Percentiles rank a stretch among this genome's conserved stretches.
Evolutionary conservation across 768 basidiomycete species (phyloP).

Genomic region (Tephrocybe rancida): DNA sequence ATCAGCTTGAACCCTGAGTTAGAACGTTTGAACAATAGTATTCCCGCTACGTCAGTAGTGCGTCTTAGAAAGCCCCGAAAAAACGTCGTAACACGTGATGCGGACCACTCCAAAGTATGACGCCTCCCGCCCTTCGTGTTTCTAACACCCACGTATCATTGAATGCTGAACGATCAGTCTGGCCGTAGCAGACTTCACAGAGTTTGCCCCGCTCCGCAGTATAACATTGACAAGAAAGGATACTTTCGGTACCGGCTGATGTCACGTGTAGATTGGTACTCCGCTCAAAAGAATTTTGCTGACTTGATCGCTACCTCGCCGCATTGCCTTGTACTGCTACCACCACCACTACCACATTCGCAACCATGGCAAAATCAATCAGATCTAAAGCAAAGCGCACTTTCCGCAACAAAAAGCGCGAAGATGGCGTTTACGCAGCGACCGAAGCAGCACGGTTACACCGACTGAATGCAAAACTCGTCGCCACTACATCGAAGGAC

Average conservation of each 20-base stretch:
- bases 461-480: conserved; percentile 70
- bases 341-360: conserved; percentile 11
- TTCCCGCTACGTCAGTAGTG: too few species aligned
- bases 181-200: too few species aligned
- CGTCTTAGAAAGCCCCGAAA: too few species aligned
- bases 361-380: conserved; percentile 78
- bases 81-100: too few species aligned
- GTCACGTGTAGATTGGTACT: conserved; percentile 12
- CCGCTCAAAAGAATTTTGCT: conserved; percentile 15
- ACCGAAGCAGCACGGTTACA: conserved; percentile 76
- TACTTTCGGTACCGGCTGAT: conserved; percentile 7
- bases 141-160: too few species aligned
- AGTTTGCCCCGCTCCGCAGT: too few species aligned
- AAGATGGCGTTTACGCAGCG: conserved; percentile 74
- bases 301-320: not conserved
- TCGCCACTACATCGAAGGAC: conserved; percentile 44
- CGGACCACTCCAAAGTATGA: too few species aligned
- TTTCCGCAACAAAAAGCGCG: conserved; percentile 78
- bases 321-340: not conserved
- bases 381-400: conserved; percentile 82
- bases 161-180: too few species aligned
- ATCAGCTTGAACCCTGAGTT: too few species aligned
- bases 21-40: too few species aligned
- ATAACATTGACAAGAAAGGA: too few species aligned
- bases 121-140: too few species aligned